Evolutionary conservation across 352 stramenopile species (phyloP).

Genomic region (Pythium brachiatum): DNA sequence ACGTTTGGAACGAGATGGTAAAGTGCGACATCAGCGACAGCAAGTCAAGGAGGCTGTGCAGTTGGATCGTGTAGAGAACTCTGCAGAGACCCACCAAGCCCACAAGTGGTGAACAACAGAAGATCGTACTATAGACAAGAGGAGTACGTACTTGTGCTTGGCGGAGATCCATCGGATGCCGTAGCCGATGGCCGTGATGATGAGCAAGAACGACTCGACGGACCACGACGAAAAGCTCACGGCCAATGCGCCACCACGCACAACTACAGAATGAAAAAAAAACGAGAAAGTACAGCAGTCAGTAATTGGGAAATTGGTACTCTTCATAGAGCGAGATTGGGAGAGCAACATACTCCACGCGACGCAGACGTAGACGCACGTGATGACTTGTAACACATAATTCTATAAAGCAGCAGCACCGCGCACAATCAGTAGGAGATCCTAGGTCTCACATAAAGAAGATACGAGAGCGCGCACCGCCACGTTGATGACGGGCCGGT

Average conservation of each 20-base stretch:
- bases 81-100: constrained; percentile 30
- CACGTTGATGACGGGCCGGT: constrained; percentile 64
- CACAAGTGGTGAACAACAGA: too few relatives aligned
- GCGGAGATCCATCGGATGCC: constrained; percentile 71
- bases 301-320: background rate
- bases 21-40: constrained; percentile 84
- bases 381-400: constrained; percentile 74
- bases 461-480: constrained; percentile 34
- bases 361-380: constrained; percentile 76
- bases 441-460: too few relatives aligned
- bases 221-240: constrained; percentile 83
- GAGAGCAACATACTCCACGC: constrained; percentile 67
- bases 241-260: constrained; percentile 58
- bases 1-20: constrained; percentile 68
- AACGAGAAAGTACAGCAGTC: background rate
- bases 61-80: constrained; percentile 53
- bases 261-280: constrained; percentile 37
- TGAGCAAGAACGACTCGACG: constrained; percentile 73
- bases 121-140: too few relatives aligned
- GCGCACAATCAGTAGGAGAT: background rate
- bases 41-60: constrained; percentile 80
- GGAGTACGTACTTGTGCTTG: constrained; percentile 70
- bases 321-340: background rate
- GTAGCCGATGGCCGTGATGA: constrained; percentile 69
- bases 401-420: constrained; percentile 40